These are phyloP conservation scores for Rubia peregrina DNA, from an alignment of 305 asterid species.

Conservation along the genomic window DNA sequence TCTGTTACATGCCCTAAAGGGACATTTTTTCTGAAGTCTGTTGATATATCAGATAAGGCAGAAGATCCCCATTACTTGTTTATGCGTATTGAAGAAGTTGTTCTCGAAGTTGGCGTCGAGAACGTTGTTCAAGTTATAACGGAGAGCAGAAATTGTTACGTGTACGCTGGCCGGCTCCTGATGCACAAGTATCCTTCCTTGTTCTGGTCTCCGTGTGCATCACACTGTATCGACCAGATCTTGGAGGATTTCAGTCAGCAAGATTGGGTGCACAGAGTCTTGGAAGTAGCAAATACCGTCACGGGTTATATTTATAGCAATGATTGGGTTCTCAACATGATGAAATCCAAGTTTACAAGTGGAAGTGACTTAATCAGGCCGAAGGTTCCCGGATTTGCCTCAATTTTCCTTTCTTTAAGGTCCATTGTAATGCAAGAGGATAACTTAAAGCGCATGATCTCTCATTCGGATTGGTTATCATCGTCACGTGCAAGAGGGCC, in stretches of 20 bases:
- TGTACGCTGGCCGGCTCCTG: conserved; percentile 37
- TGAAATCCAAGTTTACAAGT: conserved; percentile 26
- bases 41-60: conserved; percentile 32
- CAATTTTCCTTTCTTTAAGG: conserved; percentile 35
- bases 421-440: conserved; percentile 34
- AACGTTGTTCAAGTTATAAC: conserved; percentile 39
- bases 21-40: conserved; percentile 34
- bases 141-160: conserved; percentile 23
- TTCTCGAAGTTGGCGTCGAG: conserved; percentile 40
- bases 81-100: conserved; percentile 33
- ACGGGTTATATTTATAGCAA: conserved; percentile 26
- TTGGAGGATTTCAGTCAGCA: conserved; percentile 38
- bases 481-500: conserved; percentile 21
- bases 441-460: conserved; percentile 32
- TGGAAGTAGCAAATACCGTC: conserved; percentile 34
- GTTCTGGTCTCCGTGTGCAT: conserved; percentile 50
- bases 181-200: conserved; percentile 27
- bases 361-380: conserved; percentile 35
- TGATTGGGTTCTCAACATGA: conserved; percentile 27
- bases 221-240: conserved; percentile 30
- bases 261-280: conserved; percentile 37
- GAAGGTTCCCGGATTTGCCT: conserved; percentile 18
- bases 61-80: conserved; percentile 34
- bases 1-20: conserved; percentile 41
- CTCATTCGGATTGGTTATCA: conserved; percentile 31